Evolutionary conservation across 305 asterid species (phyloP), one percentile per base, ranked within the genome.

Genomic region (Fraxinus nigra): DNA sequence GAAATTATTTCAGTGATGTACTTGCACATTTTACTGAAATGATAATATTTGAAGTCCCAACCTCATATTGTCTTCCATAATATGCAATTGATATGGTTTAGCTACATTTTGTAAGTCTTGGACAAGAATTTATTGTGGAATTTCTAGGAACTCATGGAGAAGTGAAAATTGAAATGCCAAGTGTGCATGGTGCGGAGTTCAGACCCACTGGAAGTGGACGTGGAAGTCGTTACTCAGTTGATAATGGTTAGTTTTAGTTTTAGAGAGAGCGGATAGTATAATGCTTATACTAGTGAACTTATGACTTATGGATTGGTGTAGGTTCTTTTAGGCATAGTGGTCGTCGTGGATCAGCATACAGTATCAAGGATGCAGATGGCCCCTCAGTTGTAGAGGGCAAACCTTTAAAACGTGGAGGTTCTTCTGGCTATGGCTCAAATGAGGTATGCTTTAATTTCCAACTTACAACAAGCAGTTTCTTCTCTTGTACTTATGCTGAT

Each of bases 311-410:
- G 72, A 81, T 79, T 84, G 32, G 85, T 82, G 11, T 81, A 94
- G 98, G 98, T 79, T 89, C 93, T 75, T 85, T 83, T 84, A 94
- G 89, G 82, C 94, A 88, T 70, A 92, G 92, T 33, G 92, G 90
- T 81, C 92, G 97, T 54, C 97, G 95, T 81, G 97, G 94, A 74
- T 77, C 91, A 32, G 85, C 88, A 77, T 86, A 90, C 81, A 83
- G 38, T 65, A 80, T 78, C 65, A 93, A 90, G 87, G 97, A 90
- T 85, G 88, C 88, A 13, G 97, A 90, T 87, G 90, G 90, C 79
- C 78, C 89, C 82, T 85, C 93, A 43, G 70, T 72, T 87, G 84
- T 85, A 59, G 98, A 94, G 78, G 95, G 93, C 51, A 93, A 91
- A 82, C 76, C 90, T 78, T 80, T 83, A 76, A 92, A 88, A 85